Base-by-base conservation (phyloP, 169 alveolate species). In the Plasmodium fragile region DNA sequence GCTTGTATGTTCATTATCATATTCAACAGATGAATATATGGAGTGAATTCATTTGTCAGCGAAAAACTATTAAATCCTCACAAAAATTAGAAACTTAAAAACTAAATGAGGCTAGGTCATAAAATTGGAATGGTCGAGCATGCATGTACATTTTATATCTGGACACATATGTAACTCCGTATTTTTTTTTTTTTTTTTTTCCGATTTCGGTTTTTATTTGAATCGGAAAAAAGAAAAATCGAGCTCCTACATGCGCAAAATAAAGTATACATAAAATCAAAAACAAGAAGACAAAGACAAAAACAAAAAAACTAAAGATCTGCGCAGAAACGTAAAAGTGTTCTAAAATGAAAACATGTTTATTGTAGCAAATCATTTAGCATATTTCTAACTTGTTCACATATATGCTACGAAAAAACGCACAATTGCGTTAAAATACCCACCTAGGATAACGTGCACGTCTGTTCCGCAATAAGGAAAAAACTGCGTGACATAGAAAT, bases 51-150 rank as follows among this genome's bases (percentile, higher is more conserved):
- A 39, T 34, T 22, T 32, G 90, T 39, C 16, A 16, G 70, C 22
- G 71, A 52, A 82, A 81, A 82, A 82, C 73, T 30, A 82, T 39
- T 82, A 82, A 82, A 82, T 34, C 92, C 28, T 39, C 52, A 82
- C 69, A 82, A 82, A 82, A 69, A 36, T n/a, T 81, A 45, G 72
- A 59, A 70, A 69, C 81, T 69, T 71, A 65, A 82, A 82, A 82
- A 82, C 73, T 36, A 82, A 69, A 82, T 69, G 34, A 81, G 30
- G 30, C n/a, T 69, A 16, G 11, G 52, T 41, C 13, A 28, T 71
- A 69, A 32, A 16, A 30, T 43, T 81, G 16, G 41, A 18, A 55
- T 30, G 70, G 39, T 25, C 25, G 65, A 8, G 22, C 36, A 52
- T 28, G 41, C 70, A 41, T 55, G 70, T 52, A 81, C 70, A 81